phyloP scores from a whole-genome alignment of 805 yeast genomes.

The Cyberlindnera petersonii region DNA sequence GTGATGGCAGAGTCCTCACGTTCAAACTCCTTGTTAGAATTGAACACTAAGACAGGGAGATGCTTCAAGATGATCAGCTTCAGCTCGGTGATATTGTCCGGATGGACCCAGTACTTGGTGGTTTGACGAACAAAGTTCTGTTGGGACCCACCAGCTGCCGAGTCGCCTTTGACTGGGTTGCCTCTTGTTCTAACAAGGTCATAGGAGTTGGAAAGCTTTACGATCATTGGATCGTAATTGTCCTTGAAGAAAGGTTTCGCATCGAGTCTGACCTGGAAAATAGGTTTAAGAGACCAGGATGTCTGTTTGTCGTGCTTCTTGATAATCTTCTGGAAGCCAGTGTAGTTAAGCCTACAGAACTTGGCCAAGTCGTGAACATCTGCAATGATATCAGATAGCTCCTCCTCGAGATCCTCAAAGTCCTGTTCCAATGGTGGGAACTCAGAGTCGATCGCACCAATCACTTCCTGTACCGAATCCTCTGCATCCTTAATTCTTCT shows the following conservation, averaged over 20 bases:
- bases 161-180: conserved; percentile 90
- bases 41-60: conserved; percentile 94
- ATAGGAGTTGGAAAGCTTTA: conserved; percentile 81
- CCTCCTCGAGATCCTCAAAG: conserved; percentile 71
- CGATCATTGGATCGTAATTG: conserved; percentile 85
- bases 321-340: conserved; percentile 94
- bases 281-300: conserved; percentile 75
- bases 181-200: conserved; percentile 95
- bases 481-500: conserved; percentile 84
- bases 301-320: conserved; percentile 96
- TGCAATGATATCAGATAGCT: conserved; percentile 82
- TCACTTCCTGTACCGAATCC: conserved; percentile 62
- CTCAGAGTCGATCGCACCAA: conserved; percentile 49
- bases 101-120: conserved; percentile 98
- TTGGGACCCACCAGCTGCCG: conserved; percentile 97
- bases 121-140: conserved; percentile 98
- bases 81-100: conserved; percentile 94
- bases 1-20: conserved; percentile 94
- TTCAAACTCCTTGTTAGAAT: conserved; percentile 93
- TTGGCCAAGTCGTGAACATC: conserved; percentile 97
- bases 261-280: conserved; percentile 88
- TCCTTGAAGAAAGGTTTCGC: conserved; percentile 95
- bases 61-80: conserved; percentile 90
- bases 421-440: conserved; percentile 57
- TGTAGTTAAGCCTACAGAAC: conserved; percentile 87